Evolutionary conservation across 345 rosid species (phyloP).

Genomic region (Eucalyptus rudis): DNA sequence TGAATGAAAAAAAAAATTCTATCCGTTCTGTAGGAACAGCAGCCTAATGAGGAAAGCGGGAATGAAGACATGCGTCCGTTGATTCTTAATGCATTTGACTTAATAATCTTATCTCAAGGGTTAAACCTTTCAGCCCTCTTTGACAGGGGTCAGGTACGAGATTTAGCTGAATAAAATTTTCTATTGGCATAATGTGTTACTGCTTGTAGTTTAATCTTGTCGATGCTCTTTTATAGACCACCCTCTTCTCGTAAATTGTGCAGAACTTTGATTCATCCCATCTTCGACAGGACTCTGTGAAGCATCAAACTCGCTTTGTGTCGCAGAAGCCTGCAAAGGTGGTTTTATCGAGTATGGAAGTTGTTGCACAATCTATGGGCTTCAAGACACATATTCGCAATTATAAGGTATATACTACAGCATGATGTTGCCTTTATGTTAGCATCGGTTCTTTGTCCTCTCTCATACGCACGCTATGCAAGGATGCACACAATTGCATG

Average conservation of each 20-base stretch:
- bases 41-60: conserved; percentile 27
- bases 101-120: conserved; percentile 89
- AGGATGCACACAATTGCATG: not conserved
- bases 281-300: conserved; percentile 56
- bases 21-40: conserved; percentile 24
- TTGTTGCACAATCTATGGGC: conserved; percentile 97
- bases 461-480: not conserved
- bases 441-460: not conserved
- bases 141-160: conserved; percentile 72
- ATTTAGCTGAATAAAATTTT: not conserved
- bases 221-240: not conserved
- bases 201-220: not conserved
- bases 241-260: not conserved
- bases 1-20: not conserved
- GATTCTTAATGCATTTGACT: conserved; percentile 88
- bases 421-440: not conserved
- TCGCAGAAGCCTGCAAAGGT: conserved; percentile 82
- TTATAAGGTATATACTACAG: conserved; percentile 46
- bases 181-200: not conserved
- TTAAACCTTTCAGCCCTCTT: conserved; percentile 86
- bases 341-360: conserved; percentile 92
- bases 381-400: conserved; percentile 94
- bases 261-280: not conserved
- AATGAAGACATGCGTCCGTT: conserved; percentile 64
- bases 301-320: conserved; percentile 75